Evolutionary conservation across 306 rosid genomes (phyloP), one percentile per base, ranked within the genome.

Genomic region (Cercis canadensis): DNA sequence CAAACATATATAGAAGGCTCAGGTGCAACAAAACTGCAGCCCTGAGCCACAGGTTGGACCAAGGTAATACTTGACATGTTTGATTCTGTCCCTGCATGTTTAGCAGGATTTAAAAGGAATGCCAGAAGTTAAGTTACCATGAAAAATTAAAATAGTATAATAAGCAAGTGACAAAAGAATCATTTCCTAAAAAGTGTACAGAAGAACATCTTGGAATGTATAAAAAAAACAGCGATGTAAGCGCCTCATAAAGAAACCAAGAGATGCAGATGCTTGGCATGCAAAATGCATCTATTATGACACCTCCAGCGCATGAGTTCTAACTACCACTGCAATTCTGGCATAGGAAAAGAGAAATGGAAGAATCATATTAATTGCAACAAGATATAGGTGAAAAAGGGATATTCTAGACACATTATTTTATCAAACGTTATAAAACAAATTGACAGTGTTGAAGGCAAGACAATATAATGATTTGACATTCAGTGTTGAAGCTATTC

Each of bases 201-300:
- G 45, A 62, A 49, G 46, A 65, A 61, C 7, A 44, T 11, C 11
- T 57, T 57, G 19, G 34, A 72, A 63, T 17, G 43, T 39, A 62
- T 67, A 50, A 62, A 1, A 49, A 33, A 33, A 63, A 36, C 31
- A 51, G 44, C 4, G n/a, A n/a, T 31, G 37, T 37, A 18, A 75
- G 69, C 62, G 88, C 96, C 92, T 85, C 94, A 88, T 90, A 75
- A 86, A 90, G 67, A 72, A 69, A 59, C 83, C 87, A 57, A 72
- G 76, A 65, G 92, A 81, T 49, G 76, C 70, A 52, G 97, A 82
- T 63, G 87, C 84, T 75, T 86, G 95, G 65, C 92, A 82, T 4
- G 92, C 92, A 53, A 90, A 88, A 75, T 55, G 64, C 75, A 81
- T 64, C 57, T 86, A 62, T 81, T 88, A 58, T 84, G 90, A 32